Evolutionary conservation across 352 stramenopile genomes (phyloP).

Genomic region (Phytophthora quininea): DNA sequence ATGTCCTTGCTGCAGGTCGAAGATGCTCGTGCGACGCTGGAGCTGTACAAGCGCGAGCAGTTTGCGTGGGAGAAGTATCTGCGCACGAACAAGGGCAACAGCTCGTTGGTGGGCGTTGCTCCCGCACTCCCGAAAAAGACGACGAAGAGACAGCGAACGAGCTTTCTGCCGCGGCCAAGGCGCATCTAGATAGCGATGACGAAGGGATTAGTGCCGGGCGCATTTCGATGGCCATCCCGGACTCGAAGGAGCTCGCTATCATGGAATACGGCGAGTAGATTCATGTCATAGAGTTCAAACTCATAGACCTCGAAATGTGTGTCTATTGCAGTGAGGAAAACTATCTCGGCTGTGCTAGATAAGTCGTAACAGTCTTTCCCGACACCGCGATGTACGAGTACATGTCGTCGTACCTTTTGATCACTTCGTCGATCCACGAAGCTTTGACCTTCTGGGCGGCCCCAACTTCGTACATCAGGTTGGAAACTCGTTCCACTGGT

Average conservation of each 20-base stretch:
- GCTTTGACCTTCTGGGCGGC: too few relatives aligned
- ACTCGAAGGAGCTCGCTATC: slow-evolving; percentile 72
- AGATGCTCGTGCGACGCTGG: slow-evolving; percentile 76
- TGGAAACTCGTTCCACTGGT: too few relatives aligned
- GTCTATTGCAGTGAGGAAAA: too few relatives aligned
- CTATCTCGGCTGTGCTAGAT: too few relatives aligned
- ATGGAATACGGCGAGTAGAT: slow-evolving; percentile 78
- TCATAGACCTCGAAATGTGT: neutral
- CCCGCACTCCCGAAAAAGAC: slow-evolving; percentile 44
- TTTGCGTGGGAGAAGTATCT: slow-evolving; percentile 88
- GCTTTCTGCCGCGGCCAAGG: slow-evolving; percentile 32
- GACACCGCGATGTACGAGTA: too few relatives aligned
- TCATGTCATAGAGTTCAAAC: neutral
- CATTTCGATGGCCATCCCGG: slow-evolving; percentile 42
- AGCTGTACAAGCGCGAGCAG: slow-evolving; percentile 86
- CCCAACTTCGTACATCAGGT: too few relatives aligned
- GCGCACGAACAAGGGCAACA: slow-evolving; percentile 59
- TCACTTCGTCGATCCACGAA: too few relatives aligned
- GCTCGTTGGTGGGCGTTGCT: slow-evolving; percentile 58
- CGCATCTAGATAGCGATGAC: slow-evolving; percentile 46
- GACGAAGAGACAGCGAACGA: slow-evolving; percentile 14
- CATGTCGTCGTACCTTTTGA: too few relatives aligned
- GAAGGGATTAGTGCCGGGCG: slow-evolving; percentile 22
- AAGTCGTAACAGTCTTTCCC: too few relatives aligned
- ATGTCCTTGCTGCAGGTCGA: slow-evolving; percentile 50